Evolutionary conservation across 2,329 filamentous ascomycete genomes (phyloP), one percentile per base, ranked within the genome.

Genomic region (Didymella glomerata): DNA sequence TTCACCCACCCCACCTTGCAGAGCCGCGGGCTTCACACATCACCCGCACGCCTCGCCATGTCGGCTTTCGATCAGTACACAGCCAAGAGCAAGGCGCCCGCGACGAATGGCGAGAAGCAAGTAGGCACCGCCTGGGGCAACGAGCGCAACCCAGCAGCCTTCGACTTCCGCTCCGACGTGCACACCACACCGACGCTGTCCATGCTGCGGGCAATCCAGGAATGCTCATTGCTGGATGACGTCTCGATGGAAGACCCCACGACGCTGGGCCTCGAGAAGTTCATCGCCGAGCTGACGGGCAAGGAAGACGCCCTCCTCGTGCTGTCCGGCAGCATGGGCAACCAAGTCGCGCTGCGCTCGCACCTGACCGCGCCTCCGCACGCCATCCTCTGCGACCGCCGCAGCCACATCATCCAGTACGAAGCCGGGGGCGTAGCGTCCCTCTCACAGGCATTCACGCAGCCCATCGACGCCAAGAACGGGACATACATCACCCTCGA

Each of bases 291-390:
- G 30, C 83, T 96, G 3, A 86, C 91, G 0, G 87, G 87, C 66
- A 93, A 96, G 68, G 89, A 93, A 69, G 87, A 87, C 8, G 90
- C 86, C 0, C 82, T 97, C 4, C 88, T 97, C 53, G 91, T 97
- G 54, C 83, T 96, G 59, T 95, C 91, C 0, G 94, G 94, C 3
- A 97, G 93, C 4, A 97, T 97, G 93, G 93, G 92, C 40, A 97
- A 97, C 78, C 93, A 97, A 76, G 82, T 97, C 18, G 89, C 90
- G 0, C 83, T 97, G 41, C 87, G 93, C 38, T 85, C 90, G 1
- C 90, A 95, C 59, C 83, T 97, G 14, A 85, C 82, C 0, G 89
- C 91, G 60, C 93, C 93, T 14, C 94, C 94, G 0, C 88, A 96
- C 74, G 85, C 86, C 8, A 86, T 97, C 5, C 80, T 97, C 9